These are phyloP conservation scores for Teunomyces stri DNA, from an alignment of 805 yeast species.

Conservation along the genomic window DNA sequence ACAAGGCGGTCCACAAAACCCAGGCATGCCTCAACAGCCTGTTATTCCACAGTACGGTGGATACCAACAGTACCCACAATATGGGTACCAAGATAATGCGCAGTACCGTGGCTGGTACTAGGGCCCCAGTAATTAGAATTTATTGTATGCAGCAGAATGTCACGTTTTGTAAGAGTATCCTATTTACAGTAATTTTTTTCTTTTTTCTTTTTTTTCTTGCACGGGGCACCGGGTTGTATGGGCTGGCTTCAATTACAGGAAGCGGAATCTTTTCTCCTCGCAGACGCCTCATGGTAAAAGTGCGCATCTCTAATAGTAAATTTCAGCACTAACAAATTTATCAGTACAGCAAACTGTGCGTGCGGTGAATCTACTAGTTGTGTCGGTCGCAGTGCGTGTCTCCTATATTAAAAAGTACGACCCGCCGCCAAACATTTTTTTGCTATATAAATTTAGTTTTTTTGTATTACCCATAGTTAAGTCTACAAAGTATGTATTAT, in stretches of 20 bases:
- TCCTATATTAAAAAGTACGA: conserved; percentile 4
- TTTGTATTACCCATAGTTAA: conserved; percentile 5
- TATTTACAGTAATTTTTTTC: not conserved
- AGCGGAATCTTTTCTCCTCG: not conserved
- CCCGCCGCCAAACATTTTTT: conserved; percentile 3
- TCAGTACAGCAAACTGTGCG: conserved; percentile 12
- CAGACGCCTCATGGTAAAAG: conserved; percentile 6
- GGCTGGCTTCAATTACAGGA: too few species aligned
- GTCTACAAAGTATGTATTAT: conserved; percentile 5
- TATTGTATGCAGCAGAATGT: conserved; percentile 7
- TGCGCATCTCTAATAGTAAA: conserved; percentile 8
- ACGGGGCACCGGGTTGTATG: too few species aligned
- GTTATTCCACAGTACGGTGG: conserved; percentile 42
- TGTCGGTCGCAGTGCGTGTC: conserved; percentile 1
- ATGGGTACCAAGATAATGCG: conserved; percentile 42
- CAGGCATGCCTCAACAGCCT: conserved; percentile 34
- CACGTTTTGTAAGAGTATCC: not conserved
- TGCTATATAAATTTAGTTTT: conserved; percentile 3
- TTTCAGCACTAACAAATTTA: conserved; percentile 12
- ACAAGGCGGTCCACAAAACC: conserved; percentile 20
- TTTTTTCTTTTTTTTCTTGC: too few species aligned
- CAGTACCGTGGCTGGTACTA: conserved; percentile 48
- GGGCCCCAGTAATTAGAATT: conserved; percentile 6
- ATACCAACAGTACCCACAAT: conserved; percentile 49
- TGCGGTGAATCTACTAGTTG: not conserved